These are phyloP conservation scores for Elongisporangium undulatum DNA, from an alignment of 352 stramenopile genomes.

Conservation along the genomic window DNA sequence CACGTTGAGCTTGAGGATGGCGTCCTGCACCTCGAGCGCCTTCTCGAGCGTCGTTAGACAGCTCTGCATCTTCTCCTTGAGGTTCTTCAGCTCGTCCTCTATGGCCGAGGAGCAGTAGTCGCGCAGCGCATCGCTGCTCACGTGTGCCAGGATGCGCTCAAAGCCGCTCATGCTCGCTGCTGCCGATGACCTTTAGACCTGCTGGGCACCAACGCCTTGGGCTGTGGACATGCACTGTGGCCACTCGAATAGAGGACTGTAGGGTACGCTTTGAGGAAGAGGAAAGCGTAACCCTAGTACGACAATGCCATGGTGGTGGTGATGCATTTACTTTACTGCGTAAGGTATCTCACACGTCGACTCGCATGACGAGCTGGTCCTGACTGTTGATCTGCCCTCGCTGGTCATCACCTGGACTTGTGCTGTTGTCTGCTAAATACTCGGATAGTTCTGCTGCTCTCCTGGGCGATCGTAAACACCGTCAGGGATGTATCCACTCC, in stretches of 20 bases:
- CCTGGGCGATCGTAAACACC: neutral
- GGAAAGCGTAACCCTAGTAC: neutral
- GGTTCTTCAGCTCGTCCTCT: constrained; percentile 57
- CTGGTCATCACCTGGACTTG: neutral
- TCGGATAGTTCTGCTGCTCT: neutral
- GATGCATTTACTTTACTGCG: too few relatives aligned
- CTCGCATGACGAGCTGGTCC: neutral
- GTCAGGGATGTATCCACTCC: neutral
- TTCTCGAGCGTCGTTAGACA: constrained; percentile 54
- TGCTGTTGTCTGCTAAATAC: neutral
- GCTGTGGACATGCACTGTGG: neutral
- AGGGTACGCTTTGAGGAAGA: neutral
- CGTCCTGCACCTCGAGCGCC: constrained; percentile 52
- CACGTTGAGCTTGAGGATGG: constrained; percentile 57
- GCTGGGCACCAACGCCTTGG: neutral
- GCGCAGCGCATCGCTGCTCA: constrained; percentile 59
- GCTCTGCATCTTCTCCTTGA: constrained; percentile 55
- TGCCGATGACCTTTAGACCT: neutral
- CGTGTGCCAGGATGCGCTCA: constrained; percentile 67
- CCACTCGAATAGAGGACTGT: neutral
- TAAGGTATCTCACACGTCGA: neutral
- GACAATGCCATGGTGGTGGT: too few relatives aligned
- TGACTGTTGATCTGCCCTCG: neutral
- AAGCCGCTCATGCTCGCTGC: constrained; percentile 52
- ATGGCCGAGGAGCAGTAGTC: constrained; percentile 77